These are phyloP conservation scores for Blastobotrys ciferrii DNA, from an alignment of 1,139 yeast genomes.

Conservation along the genomic window DNA sequence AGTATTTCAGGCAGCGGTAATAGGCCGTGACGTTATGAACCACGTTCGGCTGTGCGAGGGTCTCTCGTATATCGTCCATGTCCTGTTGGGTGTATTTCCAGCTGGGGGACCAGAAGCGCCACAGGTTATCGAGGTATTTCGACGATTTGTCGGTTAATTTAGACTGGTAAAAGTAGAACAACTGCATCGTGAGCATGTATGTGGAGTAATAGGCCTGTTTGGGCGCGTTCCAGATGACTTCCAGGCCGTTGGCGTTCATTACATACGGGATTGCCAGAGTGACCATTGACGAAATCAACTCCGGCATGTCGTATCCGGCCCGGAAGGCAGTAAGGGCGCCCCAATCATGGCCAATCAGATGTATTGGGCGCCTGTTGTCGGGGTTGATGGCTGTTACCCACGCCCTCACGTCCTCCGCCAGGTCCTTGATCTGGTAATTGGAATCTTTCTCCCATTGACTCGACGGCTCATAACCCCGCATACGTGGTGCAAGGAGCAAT, in stretches of 20 bases:
- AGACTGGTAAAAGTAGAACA: constrained; percentile 19
- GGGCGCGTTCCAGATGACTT: constrained; percentile 21
- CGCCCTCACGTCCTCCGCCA: constrained; percentile 24
- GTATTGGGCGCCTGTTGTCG: constrained; percentile 22
- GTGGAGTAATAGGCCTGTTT: constrained; percentile 28
- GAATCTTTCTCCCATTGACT: constrained; percentile 18
- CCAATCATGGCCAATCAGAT: constrained; percentile 34
- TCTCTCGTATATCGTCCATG: constrained; percentile 21
- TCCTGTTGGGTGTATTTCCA: constrained; percentile 25
- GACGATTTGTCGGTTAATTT: constrained; percentile 10
- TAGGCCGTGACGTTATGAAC: constrained; percentile 30
- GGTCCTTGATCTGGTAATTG: constrained; percentile 16
- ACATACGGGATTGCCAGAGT: constrained; percentile 31
- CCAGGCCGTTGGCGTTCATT: constrained; percentile 18
- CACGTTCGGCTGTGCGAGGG: constrained; percentile 27
- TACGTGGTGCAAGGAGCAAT: constrained; percentile 25
- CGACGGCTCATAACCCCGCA: constrained; percentile 32
- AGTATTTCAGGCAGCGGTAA: constrained; percentile 23
- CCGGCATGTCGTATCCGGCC: constrained; percentile 23
- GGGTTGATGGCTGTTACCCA: constrained; percentile 20
- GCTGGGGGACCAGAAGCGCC: constrained; percentile 32
- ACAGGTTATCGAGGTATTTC: constrained; percentile 25
- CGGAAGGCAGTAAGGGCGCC: constrained; percentile 28
- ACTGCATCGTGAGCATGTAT: constrained; percentile 30
- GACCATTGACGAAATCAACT: constrained; percentile 22